A percentile compares a stretch with the other conserved stretches of the same genome.
phyloP scores from a whole-genome alignment of 2,329 filamentous ascomycete species.

The Periconia sp. region DNA sequence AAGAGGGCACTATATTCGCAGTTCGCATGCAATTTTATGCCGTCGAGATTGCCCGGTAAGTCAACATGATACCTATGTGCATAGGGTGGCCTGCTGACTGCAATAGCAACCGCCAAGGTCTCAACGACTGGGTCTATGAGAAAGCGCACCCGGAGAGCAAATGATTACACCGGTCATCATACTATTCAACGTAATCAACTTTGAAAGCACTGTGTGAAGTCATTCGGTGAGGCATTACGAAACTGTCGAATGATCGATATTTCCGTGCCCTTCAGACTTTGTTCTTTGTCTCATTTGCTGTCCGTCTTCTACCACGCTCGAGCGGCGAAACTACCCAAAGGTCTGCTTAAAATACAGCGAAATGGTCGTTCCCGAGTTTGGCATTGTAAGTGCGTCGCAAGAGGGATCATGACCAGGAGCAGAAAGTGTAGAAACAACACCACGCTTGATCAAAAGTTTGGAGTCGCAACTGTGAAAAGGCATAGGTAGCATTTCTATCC shows the following conservation, averaged over 20 bases:
- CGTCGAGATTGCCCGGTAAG: slow-evolving; percentile 70
- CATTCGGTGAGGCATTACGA: background rate
- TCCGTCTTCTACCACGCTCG: background rate
- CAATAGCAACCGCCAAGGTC: slow-evolving; percentile 72
- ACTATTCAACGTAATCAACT: background rate
- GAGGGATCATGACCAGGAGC: background rate
- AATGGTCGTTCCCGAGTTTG: background rate
- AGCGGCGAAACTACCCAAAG: background rate
- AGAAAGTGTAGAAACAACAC: background rate
- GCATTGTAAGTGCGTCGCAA: background rate
- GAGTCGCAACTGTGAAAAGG: background rate
- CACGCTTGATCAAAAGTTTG: background rate
- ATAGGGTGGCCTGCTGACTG: slow-evolving; percentile 14
- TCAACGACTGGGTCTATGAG: slow-evolving; percentile 98
- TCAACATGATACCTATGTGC: slow-evolving; percentile 4
- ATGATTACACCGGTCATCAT: slow-evolving; percentile 9
- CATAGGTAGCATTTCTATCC: background rate
- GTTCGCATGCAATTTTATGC: slow-evolving; percentile 84
- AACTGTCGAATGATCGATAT: background rate
- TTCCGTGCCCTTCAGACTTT: background rate
- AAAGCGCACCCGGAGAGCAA: slow-evolving; percentile 59
- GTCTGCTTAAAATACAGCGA: background rate
- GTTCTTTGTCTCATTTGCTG: background rate
- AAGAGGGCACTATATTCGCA: slow-evolving; percentile 88
- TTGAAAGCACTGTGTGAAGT: background rate